Percentiles rank a stretch among this genome's conserved stretches.
These are phyloP conservation scores for Parascedosporium putredinis DNA, from an alignment of 2,329 filamentous ascomycete species.

Conservation along the genomic window DNA sequence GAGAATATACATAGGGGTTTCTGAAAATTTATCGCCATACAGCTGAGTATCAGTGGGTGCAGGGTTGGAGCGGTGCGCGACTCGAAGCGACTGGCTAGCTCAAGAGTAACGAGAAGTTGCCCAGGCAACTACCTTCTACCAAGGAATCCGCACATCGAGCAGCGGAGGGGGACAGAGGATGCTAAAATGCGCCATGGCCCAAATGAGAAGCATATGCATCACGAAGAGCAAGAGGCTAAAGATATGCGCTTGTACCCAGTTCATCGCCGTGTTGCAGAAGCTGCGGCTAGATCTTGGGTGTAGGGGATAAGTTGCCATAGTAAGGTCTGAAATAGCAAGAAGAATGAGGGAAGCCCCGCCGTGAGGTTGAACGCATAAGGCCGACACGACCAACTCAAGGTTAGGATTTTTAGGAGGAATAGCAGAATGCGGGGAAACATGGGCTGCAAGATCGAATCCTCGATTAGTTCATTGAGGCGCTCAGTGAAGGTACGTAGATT, in stretches of 20 bases:
- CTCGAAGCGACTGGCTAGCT: too few relatives aligned
- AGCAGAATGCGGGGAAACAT: slow-evolving; percentile 44
- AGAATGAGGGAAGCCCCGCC: slow-evolving; percentile 58
- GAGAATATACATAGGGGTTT: too few relatives aligned
- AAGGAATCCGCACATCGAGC: not conserved
- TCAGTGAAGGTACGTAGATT: not conserved
- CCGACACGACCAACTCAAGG: slow-evolving; percentile 57
- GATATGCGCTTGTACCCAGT: not conserved
- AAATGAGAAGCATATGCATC: not conserved
- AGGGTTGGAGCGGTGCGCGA: too few relatives aligned
- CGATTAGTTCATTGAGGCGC: not conserved
- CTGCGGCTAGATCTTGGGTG: too few relatives aligned
- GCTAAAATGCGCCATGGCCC: not conserved
- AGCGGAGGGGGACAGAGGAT: not conserved
- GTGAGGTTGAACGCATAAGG: slow-evolving; percentile 58
- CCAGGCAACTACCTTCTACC: too few relatives aligned
- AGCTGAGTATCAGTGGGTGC: too few relatives aligned
- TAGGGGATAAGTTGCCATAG: too few relatives aligned
- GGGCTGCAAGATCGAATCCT: slow-evolving; percentile 15
- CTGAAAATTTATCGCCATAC: too few relatives aligned
- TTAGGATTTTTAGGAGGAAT: slow-evolving; percentile 59
- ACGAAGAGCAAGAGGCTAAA: not conserved
- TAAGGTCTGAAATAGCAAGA: slow-evolving; percentile 59
- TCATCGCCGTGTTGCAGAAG: too few relatives aligned
- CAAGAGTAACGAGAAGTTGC: too few relatives aligned